Evolutionary conservation across 2,329 filamentous ascomycete genomes (phyloP), one percentile per base, ranked within the genome.

Genomic region (Ramularia collo-cygni): DNA sequence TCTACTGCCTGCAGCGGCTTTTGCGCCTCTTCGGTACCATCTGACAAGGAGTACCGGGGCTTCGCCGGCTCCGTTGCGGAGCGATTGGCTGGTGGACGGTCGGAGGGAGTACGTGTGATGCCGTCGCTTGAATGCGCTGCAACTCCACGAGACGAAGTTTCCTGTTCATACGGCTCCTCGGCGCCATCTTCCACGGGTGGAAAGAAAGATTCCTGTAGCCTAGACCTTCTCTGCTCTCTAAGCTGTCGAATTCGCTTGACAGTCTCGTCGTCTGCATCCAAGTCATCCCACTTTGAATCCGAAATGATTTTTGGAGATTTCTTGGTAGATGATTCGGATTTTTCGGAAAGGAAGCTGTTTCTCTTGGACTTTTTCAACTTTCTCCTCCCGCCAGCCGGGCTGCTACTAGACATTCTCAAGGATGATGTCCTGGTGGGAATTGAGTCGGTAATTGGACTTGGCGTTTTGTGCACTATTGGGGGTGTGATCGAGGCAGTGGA

Each of bases 241-340:
- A 80, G 56, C 51, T 80, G 68, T 51, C 70, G 68, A 36, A 80
- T 80, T 40, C 70, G 70, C 26, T 71, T 74, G 5, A 79, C 76
- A 28, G 76, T 75, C 18, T 76, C 72, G 35, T 64, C 60, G 31
- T 64, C 57, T 37, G 66, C 60, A 14, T 58, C 61, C 31, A 64
- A 46, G 35, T 62, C 61, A 13, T 54, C 57, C 52, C 53, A 50
- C 51, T 58, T 52, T 43, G 53, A 53, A 39, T 60, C 59, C 7
- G 55, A 47, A 30, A 62, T 57, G 10, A 53, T 52, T 33, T 59
- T 45, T 18, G 50, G 42, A 12, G 42, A 43, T 39, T 42, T 44
- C 32, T 42, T 42, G 9, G 31, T 21, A 39, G 39, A 44, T 17
- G 41, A 35, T 37, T 49, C 44, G 28, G 50, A 40, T 28, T 42